Base-by-base conservation (phyloP, 768 basidiomycete genomes). In the Termitomyces sp. region DNA sequence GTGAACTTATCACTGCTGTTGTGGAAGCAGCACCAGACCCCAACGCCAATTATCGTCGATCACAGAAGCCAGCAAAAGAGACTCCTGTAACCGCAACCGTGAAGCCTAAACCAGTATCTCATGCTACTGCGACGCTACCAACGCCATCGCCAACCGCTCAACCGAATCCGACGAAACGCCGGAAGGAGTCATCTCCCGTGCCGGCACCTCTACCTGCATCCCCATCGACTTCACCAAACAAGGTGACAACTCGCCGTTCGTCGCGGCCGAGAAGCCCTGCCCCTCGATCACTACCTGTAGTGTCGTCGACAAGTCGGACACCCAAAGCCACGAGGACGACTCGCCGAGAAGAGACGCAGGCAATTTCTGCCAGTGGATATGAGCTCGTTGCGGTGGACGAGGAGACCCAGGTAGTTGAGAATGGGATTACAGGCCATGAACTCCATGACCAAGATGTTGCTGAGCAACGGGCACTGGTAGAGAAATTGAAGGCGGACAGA, bases 1-100 rank as follows among this genome's bases (percentile, higher is more conserved):
- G 71, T 6, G 71, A 78, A 4, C 76, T 92, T 62, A 81, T 92
- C 60, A 70, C 80, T 43, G 76, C 80, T 6, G 84, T 96, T 35
- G 82, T 87, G 42, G 76, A 81, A 20, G 90, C 94, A 14, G 63
- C 68, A 0, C 94, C 94, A 2, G 94, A 94, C 69, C 90, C 92
- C 1, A 80, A 77, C 35, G 82, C 77, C 30, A 85, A 80, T 50
- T 96, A 95, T 70, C 85, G 93, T 60, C 85, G 90, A 62, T 90
- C 90, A 1, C 75, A 57, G 36, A 64, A 61, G 26, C 58, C 60
- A 38, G 55, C 56, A 35, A 62, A 64, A 26, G 48, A 61, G 40
- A 52, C 59, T 16, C 30, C 64, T 10, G 54, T 57, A 8, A 48
- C 64, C 9, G 58, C 65, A n/a, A 40, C 32, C 6, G 26, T 42